Evolutionary conservation across 2,329 filamentous ascomycete genomes (phyloP).

Genomic region (Magnaporthales sp.): DNA sequence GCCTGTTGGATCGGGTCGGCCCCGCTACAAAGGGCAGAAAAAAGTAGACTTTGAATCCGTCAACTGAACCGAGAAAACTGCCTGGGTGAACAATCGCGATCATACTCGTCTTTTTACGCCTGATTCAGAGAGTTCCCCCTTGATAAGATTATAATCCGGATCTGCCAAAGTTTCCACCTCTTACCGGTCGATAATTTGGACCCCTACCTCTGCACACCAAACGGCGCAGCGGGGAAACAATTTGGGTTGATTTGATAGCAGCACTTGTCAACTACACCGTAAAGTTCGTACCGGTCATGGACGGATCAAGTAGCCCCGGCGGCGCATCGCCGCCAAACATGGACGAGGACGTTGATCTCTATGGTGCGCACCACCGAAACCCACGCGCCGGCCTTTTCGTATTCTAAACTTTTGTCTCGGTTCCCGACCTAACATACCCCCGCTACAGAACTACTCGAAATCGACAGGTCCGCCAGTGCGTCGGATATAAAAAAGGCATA

Average conservation of each 20-base stretch:
- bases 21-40: neutral
- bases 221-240: neutral
- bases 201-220: neutral
- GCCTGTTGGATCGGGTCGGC: neutral
- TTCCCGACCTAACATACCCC: neutral
- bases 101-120: neutral
- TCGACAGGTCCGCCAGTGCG: slow-evolving; percentile 62
- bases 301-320: slow-evolving; percentile 13
- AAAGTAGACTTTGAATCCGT: neutral
- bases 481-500: slow-evolving; percentile 93
- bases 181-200: neutral
- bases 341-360: slow-evolving; percentile 47
- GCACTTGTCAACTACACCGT: neutral
- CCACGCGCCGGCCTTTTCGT: neutral
- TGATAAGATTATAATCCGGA: neutral
- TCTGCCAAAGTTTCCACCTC: neutral
- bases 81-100: neutral
- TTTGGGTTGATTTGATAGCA: neutral
- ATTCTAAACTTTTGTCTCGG: slow-evolving; percentile 3
- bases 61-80: neutral
- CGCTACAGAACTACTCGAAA: slow-evolving; percentile 65
- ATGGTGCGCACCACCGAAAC: slow-evolving; percentile 25
- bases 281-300: slow-evolving; percentile 12
- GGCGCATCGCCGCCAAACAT: slow-evolving; percentile 11
- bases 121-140: neutral